A percentile compares a stretch with the other conserved stretches of the same genome.
Evolutionary conservation across 495 filamentous ascomycete genomes (phyloP).

Genomic region (Aspergillus conjunctus): DNA sequence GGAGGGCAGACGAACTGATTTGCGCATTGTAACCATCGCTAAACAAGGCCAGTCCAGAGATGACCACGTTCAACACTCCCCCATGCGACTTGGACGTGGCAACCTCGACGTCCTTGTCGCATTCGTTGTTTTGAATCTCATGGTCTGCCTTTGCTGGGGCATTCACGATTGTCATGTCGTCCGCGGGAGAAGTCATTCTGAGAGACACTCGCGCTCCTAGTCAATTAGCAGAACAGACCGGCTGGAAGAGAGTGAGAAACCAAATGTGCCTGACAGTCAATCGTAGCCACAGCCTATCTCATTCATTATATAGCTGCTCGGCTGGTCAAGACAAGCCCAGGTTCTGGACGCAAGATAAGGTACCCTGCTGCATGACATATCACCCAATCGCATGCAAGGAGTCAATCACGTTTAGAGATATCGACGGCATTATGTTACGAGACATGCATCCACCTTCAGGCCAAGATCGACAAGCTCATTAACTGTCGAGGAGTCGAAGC

Average conservation of each 20-base stretch:
- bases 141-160: neutral
- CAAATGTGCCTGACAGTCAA: neutral
- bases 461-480: neutral
- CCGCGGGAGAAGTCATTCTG: neutral
- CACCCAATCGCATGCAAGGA: slow-evolving; percentile 1
- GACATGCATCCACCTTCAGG: neutral
- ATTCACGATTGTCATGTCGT: neutral
- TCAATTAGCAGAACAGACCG: neutral
- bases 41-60: slow-evolving; percentile 42
- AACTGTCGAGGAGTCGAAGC: neutral
- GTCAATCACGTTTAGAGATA: slow-evolving; percentile 1
- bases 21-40: slow-evolving; percentile 50
- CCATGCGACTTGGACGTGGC: slow-evolving; percentile 7
- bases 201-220: neutral
- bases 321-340: neutral
- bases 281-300: neutral
- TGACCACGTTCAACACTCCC: slow-evolving; percentile 36
- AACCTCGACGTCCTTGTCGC: slow-evolving; percentile 4
- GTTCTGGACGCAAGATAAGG: too few relatives aligned
- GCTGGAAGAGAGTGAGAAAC: neutral
- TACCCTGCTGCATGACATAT: neutral
- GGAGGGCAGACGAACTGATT: slow-evolving; percentile 27
- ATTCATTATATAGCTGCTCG: neutral
- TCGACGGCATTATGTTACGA: neutral
- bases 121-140: slow-evolving; percentile 4